Percentiles rank a stretch among this genome's conserved stretches.
These are phyloP conservation scores for Endotrypanum monterogeii DNA, from an alignment of 208 protist genomes.

Conservation along the genomic window DNA sequence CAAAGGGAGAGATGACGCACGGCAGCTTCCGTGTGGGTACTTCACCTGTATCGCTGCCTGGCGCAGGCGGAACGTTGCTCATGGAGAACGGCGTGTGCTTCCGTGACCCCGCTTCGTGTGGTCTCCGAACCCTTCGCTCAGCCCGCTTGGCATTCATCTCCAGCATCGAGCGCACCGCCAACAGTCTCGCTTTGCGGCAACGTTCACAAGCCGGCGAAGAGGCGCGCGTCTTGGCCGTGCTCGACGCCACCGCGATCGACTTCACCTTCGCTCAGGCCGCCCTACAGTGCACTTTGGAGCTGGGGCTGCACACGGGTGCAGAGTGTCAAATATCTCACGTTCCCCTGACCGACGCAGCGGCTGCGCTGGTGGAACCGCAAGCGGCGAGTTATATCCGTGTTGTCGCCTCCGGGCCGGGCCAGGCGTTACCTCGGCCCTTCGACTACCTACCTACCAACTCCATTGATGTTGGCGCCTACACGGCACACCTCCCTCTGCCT, in stretches of 20 bases:
- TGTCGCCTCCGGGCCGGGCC: conserved; percentile 33
- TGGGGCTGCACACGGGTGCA: conserved; percentile 50
- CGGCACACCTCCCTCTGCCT: conserved; percentile 47
- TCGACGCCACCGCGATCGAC: conserved; percentile 73
- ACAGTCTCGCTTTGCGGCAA: conserved; percentile 29
- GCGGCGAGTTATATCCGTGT: conserved; percentile 46
- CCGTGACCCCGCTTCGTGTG: conserved; percentile 39
- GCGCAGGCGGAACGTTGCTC: conserved; percentile 24
- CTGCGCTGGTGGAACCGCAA: conserved; percentile 33
- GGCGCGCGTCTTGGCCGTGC: conserved; percentile 42
- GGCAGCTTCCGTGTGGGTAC: background rate
- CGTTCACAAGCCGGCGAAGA: conserved; percentile 37
- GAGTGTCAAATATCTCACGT: conserved; percentile 63
- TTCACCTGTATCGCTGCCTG: background rate
- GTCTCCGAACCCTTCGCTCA: conserved; percentile 61
- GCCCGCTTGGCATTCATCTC: conserved; percentile 70
- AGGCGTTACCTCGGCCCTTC: conserved; percentile 40
- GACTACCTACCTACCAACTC: conserved; percentile 41
- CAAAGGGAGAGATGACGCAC: background rate
- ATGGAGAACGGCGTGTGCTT: conserved; percentile 79
- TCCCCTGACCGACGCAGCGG: conserved; percentile 51
- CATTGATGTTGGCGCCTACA: conserved; percentile 64
- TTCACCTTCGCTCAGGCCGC: conserved; percentile 71
- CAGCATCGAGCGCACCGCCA: conserved; percentile 41
- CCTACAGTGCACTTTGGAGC: conserved; percentile 50